Base-by-base conservation (phyloP, 169 alveolate genomes). In the Perkinsus marinus region DNA sequence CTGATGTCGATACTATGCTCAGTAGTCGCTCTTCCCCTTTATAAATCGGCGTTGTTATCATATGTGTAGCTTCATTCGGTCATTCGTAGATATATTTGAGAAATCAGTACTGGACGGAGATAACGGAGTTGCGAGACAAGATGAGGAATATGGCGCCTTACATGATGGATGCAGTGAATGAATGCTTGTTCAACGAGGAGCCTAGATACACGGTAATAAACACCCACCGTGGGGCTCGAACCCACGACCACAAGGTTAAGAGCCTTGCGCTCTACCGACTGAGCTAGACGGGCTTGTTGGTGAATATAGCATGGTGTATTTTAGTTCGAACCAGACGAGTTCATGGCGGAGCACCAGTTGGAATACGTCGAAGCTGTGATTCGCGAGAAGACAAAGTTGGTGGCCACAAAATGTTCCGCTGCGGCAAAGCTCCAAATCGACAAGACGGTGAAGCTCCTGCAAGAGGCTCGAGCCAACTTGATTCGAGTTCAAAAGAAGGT, bases 261-360 rank as follows among this genome's bases (percentile, higher is more conserved):
- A 97, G 99, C 97, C 99, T 97, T 96, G 98, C 99, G 99, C 99
- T 98, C 99, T 98, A 97, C 99, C 99, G 98, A 98, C 99, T 98
- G 99, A 98, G 99, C 99, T 98, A 98, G 97, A 97, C 98, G 97
- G 99, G 99, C 98, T 95, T 57, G 79, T 19, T 57, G 34, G 26
- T 57, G 79, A 30, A 6, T 57, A 6, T 57, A 19, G 9, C 22
- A 2, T 6, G 7, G 5, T 16, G 5, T 16, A 26, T 16, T 13
- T 57, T 16, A 57, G 79, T 57, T 57, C 79, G 79, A 57, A 26
- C 79, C 79, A 26, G 79, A 57, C 7, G 79, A 57, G 79, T 57
- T 57, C 79, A 57, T 57, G 79, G 79, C 34, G 79, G 79, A 57
- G 79, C 37, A 57, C 37, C 79, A 57, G 36, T 0, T 57, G 37